Base-by-base conservation (phyloP, 2,329 filamentous ascomycete genomes). In the Alternaria panax region DNA sequence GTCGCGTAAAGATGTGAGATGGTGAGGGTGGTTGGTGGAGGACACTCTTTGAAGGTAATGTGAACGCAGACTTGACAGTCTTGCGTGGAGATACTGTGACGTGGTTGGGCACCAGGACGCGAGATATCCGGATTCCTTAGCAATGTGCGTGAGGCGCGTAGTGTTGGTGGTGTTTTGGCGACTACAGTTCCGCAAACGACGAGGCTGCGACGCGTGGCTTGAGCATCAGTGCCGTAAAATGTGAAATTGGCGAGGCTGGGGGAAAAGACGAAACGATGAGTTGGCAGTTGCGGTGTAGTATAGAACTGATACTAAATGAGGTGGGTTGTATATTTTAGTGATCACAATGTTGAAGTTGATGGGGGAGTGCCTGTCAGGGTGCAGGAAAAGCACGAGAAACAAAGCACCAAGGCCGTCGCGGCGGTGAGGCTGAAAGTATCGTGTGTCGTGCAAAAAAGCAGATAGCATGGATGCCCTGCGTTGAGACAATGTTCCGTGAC, bases 351-450 rank as follows among this genome's bases (percentile, higher is more conserved):
- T 34, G 28, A 8, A 8, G 1, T 34, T 48, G 45, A 48, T 24
- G 20, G 30, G 45, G 45, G 30, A 47, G 8, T 48, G 45, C 45
- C 45, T 48, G 45, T 18, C 5, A 25, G 18, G 30, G 28, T 48
- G 45, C 45, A 36, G 30, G 28, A 48, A 48, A 48, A 48, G 45
- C 45, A 48, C 45, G 0, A 22, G 8, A 34, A 34, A 16, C 27
- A 12, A 30, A 41, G 45, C 30, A 34, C 20, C 28, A 28, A 36
- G 45, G 22, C 45, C 20, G 20, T 24, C 30, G 20, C 45, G n/a
- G 45, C 45, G 45, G 45, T 36, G 45, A 48, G 45, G 45, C 45
- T 48, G 30, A 14, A 14, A 36, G 45, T 48, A 48, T 48, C 45
- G 28, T 22, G 22, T 24, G 28, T 36, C 43, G 12, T 24, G 20